phyloP scores from a whole-genome alignment of 2,329 filamentous ascomycete species.

The Rosellinia necatrix region DNA sequence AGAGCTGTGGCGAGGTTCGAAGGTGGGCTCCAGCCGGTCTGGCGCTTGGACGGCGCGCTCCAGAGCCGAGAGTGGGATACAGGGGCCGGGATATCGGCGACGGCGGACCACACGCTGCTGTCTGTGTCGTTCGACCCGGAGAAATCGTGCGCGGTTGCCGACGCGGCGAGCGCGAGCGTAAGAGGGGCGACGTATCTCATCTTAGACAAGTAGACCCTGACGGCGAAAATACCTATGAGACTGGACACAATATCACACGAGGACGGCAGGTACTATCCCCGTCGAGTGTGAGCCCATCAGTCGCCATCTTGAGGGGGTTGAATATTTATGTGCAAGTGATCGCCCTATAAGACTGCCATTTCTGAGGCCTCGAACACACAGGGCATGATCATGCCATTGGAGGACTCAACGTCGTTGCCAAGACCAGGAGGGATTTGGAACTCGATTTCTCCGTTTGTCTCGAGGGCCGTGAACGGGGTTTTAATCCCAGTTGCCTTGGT shows the following conservation, averaged over 20 bases:
- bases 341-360: not conserved
- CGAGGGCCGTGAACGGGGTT: not conserved
- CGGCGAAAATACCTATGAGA: not conserved
- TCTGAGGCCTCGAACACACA: not conserved
- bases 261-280: not conserved
- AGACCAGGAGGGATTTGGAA: not conserved
- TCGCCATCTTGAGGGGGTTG: not conserved
- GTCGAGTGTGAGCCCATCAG: not conserved
- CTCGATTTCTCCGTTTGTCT: not conserved
- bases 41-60: conserved; percentile 2
- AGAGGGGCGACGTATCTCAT: conserved; percentile 11
- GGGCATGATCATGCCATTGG: conserved; percentile 7
- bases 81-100: not conserved
- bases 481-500: not conserved
- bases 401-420: conserved; percentile 12
- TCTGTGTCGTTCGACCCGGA: not conserved
- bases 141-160: conserved; percentile 3
- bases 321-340: not conserved
- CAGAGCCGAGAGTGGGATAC: not conserved
- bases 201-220: not conserved
- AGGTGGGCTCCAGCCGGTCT: conserved; percentile 8
- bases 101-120: conserved; percentile 3
- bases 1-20: conserved; percentile 8
- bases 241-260: not conserved
- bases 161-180: conserved; percentile 7